Evolutionary conservation across 2,329 filamentous ascomycete species (phyloP), one percentile per base, ranked within the genome.

Genomic region (Zymoseptoria tritici): DNA sequence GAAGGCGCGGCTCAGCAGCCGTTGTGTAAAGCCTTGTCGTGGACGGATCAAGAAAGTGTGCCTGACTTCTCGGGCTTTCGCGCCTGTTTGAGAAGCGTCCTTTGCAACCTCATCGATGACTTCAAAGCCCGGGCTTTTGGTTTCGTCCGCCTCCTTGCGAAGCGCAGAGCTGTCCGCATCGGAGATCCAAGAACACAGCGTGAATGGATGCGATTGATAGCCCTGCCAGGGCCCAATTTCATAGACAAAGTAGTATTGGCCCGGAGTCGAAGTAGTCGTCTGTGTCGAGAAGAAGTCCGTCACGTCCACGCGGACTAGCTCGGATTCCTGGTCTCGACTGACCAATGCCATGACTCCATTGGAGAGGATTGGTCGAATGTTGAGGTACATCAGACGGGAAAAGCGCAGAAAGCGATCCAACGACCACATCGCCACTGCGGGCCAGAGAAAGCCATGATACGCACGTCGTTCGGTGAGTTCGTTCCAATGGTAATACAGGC

Each of bases 161-260:
- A 53, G n/a, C 22, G 52, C 22, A n/a, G 8, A 53, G 16, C 8
- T 53, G 22, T 31, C 52, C n/a, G 52, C 22, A 19, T 24, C 13
- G 42, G n/a, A 42, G 13, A 50, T 54, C 64, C 59, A 74, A 1
- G 62, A 61, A 49, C 73, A 77, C 3, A 79, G 65, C 0, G 77
- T 79, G 64, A 83, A 82, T 0, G 80, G 80, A 62, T 83, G 80
- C 56, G 74, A 81, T 59, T 82, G 76, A 71, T 77, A 82, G 2
- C 78, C 74, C 6, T 72, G 71, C 16, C 76, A 68, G 19, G 73
- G 71, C 5, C 77, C 70, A 0, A 78, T 75, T 54, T 76, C 74
- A 56, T 81, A 80, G 11, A 83, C 67, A 60, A 78, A 81, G 64
- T 80, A 83, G 64, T 80, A 80, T 7, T 76, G 73, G 9, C 80